phyloP scores from a whole-genome alignment of 495 filamentous ascomycete species.

The Daldinia decipiens region DNA sequence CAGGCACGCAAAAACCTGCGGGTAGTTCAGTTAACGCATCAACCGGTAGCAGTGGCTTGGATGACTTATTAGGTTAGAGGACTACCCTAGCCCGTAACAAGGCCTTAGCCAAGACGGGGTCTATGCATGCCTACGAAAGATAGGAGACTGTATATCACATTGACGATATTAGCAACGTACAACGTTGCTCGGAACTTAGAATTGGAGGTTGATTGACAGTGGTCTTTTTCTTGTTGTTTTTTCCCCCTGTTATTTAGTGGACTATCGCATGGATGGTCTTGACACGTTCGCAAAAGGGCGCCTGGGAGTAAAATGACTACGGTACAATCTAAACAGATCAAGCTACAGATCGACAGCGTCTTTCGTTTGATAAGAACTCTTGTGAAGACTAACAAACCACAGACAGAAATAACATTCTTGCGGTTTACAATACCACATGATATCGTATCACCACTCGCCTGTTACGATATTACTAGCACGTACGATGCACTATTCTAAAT shows the following conservation, averaged over 20 bases:
- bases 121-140: constrained; percentile 13
- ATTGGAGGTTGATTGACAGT: constrained; percentile 8
- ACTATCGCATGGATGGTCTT: constrained; percentile 16
- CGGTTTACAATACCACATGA: background rate
- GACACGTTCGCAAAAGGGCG: constrained; percentile 28
- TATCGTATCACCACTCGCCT: background rate
- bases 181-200: constrained; percentile 4
- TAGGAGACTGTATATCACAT: constrained; percentile 23
- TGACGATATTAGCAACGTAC: constrained; percentile 12
- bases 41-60: constrained; percentile 50
- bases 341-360: background rate
- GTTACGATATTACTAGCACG: background rate
- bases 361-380: background rate
- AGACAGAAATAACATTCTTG: background rate
- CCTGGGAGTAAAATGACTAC: constrained; percentile 27
- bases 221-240: background rate
- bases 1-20: constrained; percentile 50
- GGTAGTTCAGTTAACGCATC: constrained; percentile 12
- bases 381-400: constrained; percentile 2
- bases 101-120: constrained; percentile 4
- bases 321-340: constrained; percentile 17
- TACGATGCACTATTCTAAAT: constrained; percentile 1
- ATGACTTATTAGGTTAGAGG: constrained; percentile 58
- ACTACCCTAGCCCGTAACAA: constrained; percentile 3
- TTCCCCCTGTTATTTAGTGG: constrained; percentile 6